Evolutionary conservation across 73 alveolate genomes (phyloP), one percentile per base, ranked within the genome.

Genomic region (Halteria grandinella): DNA sequence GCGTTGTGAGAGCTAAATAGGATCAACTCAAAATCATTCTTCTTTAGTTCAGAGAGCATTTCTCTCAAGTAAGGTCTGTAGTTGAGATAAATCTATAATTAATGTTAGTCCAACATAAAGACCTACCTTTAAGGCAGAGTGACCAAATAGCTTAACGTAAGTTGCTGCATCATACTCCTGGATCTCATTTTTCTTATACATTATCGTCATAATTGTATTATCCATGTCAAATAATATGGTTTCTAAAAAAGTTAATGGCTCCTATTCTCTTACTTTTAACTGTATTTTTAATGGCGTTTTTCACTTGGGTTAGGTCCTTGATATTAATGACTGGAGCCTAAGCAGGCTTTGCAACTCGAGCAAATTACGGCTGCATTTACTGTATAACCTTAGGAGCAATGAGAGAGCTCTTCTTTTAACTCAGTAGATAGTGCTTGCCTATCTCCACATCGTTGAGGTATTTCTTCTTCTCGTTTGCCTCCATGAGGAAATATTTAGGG

Each of bases 151-250:
- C 14, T 60, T 60, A 20, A 66, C 80, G 29, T 66, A 66, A n/a
- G 80, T 57, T 17, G 80, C 43, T 43, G 80, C 80, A 66, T 66
- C 80, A 66, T 66, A 66, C 18, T 50, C 52, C 8, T 3, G 23
- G 23, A 66, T 7, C 31, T 66, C 63, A 44, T 44, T 45, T 10
- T 66, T 45, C 66, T 45, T 66, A 1, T 45, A 15, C 1, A 66
- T 47, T 6, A 47, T 43, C 11, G 43, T 36, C 31, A 66, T 18
- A 2, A 66, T 10, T 17, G 78, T 66, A 21, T 43, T 44, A 20
- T 66, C 80, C 29, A 66, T 27, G n/a, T 44, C 21, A 20, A 66
- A 66, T 27, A 66, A 40, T 2, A 66, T 66, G 25, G 80, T 66
- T 27, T 66, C 80, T 66, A 66, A 7, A 62, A 36, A 39, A n/a